Evolutionary conservation across 306 rosid genomes (phyloP).

Genomic region (Castanea mollissima): DNA sequence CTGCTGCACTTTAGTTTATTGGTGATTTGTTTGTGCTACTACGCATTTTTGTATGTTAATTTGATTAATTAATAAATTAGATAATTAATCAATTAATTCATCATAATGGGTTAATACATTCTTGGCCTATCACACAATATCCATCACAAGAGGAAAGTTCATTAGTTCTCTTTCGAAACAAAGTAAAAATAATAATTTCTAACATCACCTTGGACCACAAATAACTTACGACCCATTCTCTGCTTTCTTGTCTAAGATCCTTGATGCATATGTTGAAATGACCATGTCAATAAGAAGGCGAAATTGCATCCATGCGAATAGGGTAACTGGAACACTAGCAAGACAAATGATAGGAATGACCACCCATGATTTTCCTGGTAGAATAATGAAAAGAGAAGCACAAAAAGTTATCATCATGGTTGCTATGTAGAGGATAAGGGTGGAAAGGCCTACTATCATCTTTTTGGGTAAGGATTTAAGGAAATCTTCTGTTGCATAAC

Average conservation of each 20-base stretch:
- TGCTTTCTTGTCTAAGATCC: neutral
- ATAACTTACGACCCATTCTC: no score
- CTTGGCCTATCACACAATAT: no score
- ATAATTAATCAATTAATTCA: no score
- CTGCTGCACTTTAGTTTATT: no score
- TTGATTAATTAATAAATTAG: no score
- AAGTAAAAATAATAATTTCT: no score
- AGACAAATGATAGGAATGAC: neutral
- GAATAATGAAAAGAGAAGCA: neutral
- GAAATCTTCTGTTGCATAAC: neutral
- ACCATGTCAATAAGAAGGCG: neutral
- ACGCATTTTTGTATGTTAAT: no score
- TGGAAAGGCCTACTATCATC: neutral
- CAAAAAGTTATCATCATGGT: neutral
- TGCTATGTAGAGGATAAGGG: neutral
- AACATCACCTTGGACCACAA: no score
- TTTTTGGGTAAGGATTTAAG: neutral
- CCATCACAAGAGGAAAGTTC: no score
- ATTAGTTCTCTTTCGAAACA: no score
- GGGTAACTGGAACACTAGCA: neutral
- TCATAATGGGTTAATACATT: no score
- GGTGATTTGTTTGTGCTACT: no score
- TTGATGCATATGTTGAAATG: neutral
- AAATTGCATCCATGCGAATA: neutral
- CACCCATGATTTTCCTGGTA: neutral